Conservation (phyloP, 306 rosid genomes). For the Dryas octopetala region DNA sequence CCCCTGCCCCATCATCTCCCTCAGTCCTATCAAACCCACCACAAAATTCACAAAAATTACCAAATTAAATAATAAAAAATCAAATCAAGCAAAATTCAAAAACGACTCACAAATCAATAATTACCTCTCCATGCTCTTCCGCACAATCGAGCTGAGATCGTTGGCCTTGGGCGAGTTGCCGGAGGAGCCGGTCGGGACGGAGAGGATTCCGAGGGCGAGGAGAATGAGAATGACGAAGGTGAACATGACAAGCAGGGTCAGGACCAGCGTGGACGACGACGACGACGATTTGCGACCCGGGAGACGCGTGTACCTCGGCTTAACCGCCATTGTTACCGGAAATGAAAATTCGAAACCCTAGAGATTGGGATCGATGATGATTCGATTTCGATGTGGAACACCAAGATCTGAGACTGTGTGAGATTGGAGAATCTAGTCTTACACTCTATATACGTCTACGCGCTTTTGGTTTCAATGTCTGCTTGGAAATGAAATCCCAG, state of each 20-base stretch:
- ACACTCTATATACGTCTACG: conserved; percentile 1
- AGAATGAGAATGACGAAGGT: conserved; percentile 81
- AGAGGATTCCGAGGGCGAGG: conserved; percentile 85
- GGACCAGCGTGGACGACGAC: conserved; percentile 50
- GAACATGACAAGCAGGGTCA: conserved; percentile 63
- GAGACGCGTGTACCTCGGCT: conserved; percentile 57
- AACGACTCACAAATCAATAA: background rate
- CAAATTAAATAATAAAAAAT: background rate
- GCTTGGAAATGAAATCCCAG: background rate
- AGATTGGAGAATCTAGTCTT: background rate
- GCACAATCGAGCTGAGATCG: conserved; percentile 84
- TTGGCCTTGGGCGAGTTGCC: conserved; percentile 52
- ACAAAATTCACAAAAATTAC: conserved; percentile 2
- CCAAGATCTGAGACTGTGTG: background rate
- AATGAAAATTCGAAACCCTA: conserved; percentile 5
- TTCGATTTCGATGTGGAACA: background rate
- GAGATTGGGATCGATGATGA: conserved; percentile 9
- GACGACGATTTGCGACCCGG: conserved; percentile 58
- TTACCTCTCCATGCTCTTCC: conserved; percentile 44
- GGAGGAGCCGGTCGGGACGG: conserved; percentile 65
- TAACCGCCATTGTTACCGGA: conserved; percentile 51
- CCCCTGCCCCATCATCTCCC: conserved; percentile 50
- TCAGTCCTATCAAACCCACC: conserved; percentile 26
- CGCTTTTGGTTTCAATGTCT: background rate
- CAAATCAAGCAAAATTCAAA: background rate